Evolutionary conservation across 768 basidiomycete genomes (phyloP).

Genomic region (Leccinum subgranulosum): DNA sequence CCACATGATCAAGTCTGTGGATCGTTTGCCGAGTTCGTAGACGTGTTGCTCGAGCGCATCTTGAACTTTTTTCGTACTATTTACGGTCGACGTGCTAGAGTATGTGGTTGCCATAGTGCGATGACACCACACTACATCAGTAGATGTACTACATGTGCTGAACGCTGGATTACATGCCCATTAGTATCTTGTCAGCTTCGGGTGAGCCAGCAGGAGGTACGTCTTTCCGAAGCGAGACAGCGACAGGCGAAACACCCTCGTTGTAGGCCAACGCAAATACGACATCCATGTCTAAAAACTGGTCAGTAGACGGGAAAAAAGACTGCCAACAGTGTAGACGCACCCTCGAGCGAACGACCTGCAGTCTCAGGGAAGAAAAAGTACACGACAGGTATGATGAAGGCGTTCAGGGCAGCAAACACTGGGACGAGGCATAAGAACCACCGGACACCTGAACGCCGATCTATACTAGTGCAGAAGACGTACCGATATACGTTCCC

Average conservation of each 20-base stretch:
- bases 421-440: constrained; percentile 26
- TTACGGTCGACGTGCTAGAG: neutral
- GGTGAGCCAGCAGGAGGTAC: constrained; percentile 43
- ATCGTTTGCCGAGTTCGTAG: constrained; percentile 53
- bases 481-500: constrained; percentile 31
- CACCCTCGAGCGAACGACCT: constrained; percentile 54
- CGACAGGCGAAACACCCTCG: constrained; percentile 43
- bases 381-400: constrained; percentile 56
- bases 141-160: neutral
- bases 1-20: constrained; percentile 54
- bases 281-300: constrained; percentile 40
- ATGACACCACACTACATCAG: neutral
- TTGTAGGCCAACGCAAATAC: constrained; percentile 45
- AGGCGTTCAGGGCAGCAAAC: constrained; percentile 48
- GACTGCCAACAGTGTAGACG: neutral
- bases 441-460: neutral
- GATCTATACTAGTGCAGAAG: neutral
- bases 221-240: constrained; percentile 43
- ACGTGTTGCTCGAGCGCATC: constrained; percentile 34
- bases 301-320: too few relatives aligned
- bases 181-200: constrained; percentile 42
- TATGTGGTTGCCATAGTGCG: too few relatives aligned
- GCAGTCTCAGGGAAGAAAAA: constrained; percentile 62
- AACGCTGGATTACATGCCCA: neutral
- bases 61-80: too few relatives aligned